Evolutionary conservation across 257 asterid genomes (phyloP), one percentile per base, ranked within the genome.

Genomic region (Capsicum rhomboideum): DNA sequence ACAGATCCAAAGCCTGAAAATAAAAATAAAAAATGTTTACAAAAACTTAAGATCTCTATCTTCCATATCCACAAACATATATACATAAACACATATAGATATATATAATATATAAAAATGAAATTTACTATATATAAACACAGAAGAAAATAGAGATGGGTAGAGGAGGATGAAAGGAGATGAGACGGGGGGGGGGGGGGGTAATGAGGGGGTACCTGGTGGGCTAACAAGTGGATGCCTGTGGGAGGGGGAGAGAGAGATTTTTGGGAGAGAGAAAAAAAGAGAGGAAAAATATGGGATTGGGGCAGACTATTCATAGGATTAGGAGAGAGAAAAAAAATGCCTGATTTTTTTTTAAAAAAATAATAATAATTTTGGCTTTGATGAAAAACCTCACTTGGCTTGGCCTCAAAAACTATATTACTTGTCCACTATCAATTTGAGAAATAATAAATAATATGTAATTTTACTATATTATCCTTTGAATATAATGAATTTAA

Each of bases 1-100:
- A 80, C 50, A 53, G 79, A 84, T 78, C 74, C 88, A 86, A 56
- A 82, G 82, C 91, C 88, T 85, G 40, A 29, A 72, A 84, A 29
- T 21, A 0, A 78, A 81, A 34, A n/a, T n/a, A n/a, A 59, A 40
- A 74, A 74, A 75, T 83, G 78, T 8, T 21, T 12, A 46, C 69
- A 82, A 72, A 54, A 17, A 52, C 17, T 29, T 10, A 6, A 42
- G 26, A 40, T 34, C 37, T 55, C 1, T 13, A 61, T 34, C 42
- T 10, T 42, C 17, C 58, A 61, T 81, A 81, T 61, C 16, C 23
- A 49, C 21, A 81, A 2, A 21, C 23, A 11, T 80, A n/a, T 80
- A 80, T 40, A 21, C 0, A 21, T 2, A 56, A 34, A 34, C 40
- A 34, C 40, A 34, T 2, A 31, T 26, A 17, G 5, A 50, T 4